These are phyloP conservation scores for Ramaria rubella DNA, from an alignment of 768 basidiomycete genomes.

Conservation along the genomic window DNA sequence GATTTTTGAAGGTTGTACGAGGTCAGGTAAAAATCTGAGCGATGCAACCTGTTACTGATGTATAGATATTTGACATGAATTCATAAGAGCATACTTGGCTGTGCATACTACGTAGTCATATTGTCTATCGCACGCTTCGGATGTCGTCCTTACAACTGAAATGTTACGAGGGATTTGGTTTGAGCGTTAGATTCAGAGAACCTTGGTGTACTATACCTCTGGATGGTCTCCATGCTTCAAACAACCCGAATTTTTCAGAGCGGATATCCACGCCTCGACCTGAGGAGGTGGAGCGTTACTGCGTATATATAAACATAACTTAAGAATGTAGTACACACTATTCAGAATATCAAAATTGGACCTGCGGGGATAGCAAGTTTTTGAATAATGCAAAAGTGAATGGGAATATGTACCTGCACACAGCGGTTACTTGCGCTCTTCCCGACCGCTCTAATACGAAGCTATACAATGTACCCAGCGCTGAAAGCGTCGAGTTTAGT, in stretches of 20 bases:
- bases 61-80: not conserved
- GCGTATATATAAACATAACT: not conserved
- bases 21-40: slow-evolving; percentile 15
- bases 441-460: slow-evolving; percentile 22
- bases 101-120: slow-evolving; percentile 23
- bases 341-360: slow-evolving; percentile 7
- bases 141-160: slow-evolving; percentile 15
- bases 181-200: not conserved
- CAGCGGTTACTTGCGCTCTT: slow-evolving; percentile 22
- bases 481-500: too few species aligned
- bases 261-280: slow-evolving; percentile 12
- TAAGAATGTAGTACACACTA: not conserved
- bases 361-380: not conserved
- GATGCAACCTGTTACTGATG: too few species aligned
- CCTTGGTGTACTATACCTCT: slow-evolving; percentile 5
- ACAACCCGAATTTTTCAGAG: slow-evolving; percentile 3
- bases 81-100: slow-evolving; percentile 16
- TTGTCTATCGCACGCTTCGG: slow-evolving; percentile 24
- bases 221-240: slow-evolving; percentile 14
- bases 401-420: slow-evolving; percentile 22
- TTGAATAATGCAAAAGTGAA: too few species aligned
- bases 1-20: slow-evolving; percentile 14
- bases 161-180: not conserved
- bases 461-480: too few species aligned
- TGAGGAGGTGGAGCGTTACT: too few species aligned